Evolutionary conservation across 805 yeast species (phyloP), one percentile per base, ranked within the genome.

Genomic region (Lachancea mirantina): DNA sequence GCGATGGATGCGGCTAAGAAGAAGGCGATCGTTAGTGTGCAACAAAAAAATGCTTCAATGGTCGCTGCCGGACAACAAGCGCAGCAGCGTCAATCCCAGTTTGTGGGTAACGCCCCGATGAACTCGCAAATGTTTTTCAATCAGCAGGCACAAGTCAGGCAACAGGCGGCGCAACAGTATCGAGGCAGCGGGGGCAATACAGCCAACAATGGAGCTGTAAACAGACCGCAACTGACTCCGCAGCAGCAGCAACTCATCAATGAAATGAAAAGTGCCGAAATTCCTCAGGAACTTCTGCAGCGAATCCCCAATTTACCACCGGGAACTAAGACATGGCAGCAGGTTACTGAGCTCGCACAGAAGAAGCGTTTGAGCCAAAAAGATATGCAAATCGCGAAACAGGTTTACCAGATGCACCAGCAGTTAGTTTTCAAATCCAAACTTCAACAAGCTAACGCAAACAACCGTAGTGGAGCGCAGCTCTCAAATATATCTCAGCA

Each of bases 301-400:
- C 73, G 73, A 46, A 70, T 84, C 28, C 94, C 94, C 7, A 78
- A 72, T 28, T 63, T 84, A 20, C 96, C 96, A 0, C 78, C 78
- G 9, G 79, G 76, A 30, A 78, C 78, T 18, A 78, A 72, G 44
- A 83, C 94, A 5, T 87, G 95, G 95, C 72, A 75, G 14, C 83
- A 77, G 50, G 74, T 84, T 18, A 74, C 77, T 55, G 79, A 77
- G 25, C 68, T 77, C 44, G 57, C 76, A 26, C 71, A 74, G 42
- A 68, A 72, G 41, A 75, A 74, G 38, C 64, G 73, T 38, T 59
- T 83, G 23, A 74, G 82, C 1, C 69, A 72, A 5, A 69, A 74
- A 20, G 72, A 71, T 17, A 60, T 78, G 62, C 72, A 72, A 10
- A 55, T 70, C 15, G 74, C 83, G 26, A 77, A 74, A 51, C 78